These are phyloP conservation scores for Nicotiana knightiana DNA, from an alignment of 257 asterid species.

Conservation along the genomic window DNA sequence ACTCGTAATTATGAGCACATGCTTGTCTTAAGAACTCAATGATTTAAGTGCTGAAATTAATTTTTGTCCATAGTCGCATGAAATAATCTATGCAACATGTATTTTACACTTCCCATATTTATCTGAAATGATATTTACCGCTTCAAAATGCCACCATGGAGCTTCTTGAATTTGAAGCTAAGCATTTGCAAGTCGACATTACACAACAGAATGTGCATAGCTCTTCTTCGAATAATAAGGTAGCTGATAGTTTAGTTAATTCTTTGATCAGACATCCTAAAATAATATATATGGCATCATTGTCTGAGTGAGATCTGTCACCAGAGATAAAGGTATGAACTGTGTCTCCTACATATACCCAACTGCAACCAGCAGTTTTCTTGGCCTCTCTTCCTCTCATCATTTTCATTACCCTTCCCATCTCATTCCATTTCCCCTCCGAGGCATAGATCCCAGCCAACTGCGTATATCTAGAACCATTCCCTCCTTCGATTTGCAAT, in stretches of 20 bases:
- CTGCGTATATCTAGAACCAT: conserved; percentile 70
- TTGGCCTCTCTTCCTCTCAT: conserved; percentile 73
- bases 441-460: conserved; percentile 75
- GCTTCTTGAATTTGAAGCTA: too few species aligned
- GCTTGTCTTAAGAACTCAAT: too few species aligned
- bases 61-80: too few species aligned
- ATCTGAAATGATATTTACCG: too few species aligned
- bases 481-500: conserved; percentile 44
- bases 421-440: conserved; percentile 78
- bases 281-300: conserved; percentile 42
- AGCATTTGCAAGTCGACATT: too few species aligned
- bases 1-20: conserved; percentile 13
- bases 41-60: too few species aligned
- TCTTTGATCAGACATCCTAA: conserved; percentile 48
- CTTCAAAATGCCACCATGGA: too few species aligned
- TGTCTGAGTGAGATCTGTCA: conserved; percentile 51
- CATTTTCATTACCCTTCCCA: conserved; percentile 75
- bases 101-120: too few species aligned
- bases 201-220: not conserved
- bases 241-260: conserved; percentile 23
- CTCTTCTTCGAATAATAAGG: conserved; percentile 6
- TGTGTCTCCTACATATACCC: conserved; percentile 52
- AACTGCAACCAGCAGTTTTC: conserved; percentile 78
- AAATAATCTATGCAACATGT: too few species aligned
- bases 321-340: conserved; percentile 63